Evolutionary conservation across 805 yeast species (phyloP), one percentile per base, ranked within the genome.

Genomic region (Barnettozyma sp.): DNA sequence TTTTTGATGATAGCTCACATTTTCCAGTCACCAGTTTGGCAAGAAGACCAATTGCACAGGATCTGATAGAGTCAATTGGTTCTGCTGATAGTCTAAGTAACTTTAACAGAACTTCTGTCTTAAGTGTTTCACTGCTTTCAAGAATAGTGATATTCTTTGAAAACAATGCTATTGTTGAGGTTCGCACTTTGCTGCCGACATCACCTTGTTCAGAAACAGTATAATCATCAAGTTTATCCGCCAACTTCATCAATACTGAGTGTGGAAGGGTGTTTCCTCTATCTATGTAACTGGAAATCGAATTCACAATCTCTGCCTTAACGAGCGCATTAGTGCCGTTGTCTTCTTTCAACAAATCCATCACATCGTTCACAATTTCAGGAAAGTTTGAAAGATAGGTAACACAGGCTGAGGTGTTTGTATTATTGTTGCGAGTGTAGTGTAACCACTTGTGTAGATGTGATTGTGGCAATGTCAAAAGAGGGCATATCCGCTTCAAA

Each of bases 151-250:
- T 25, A 42, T 69, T 64, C 1, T 45, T 27, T 0, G 42, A 34
- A 1, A 78, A 54, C 3, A 76, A 48, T 6, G 45, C 24, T 3
- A 82, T 52, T 2, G 78, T 63, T 0, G 78, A 67, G 1, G 52
- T 43, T 31, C 97, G 62, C 1, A 86, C 71, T 47, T 76, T 70
- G 31, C 84, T 73, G 2, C 97, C 97, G n/a, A 87, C 88, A 59
- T 88, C 97, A 8, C 97, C 97, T 50, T 84, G 82, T 19, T 74
- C 73, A 0, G 90, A 82, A 2, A 71, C 60, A 0, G 94, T 74
- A 54, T 87, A 86, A 48, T 88, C 96, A 42, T 80, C 78, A 11
- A 90, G 56, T 22, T 73, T 70, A 2, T 42, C 44, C 2, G 69
- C 28, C 13, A 54, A 22, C 15, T 24, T 10, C n/a, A 24, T 7